These are phyloP conservation scores for Verticillium klebahnii DNA, from an alignment of 2,329 filamentous ascomycete species.

Conservation along the genomic window DNA sequence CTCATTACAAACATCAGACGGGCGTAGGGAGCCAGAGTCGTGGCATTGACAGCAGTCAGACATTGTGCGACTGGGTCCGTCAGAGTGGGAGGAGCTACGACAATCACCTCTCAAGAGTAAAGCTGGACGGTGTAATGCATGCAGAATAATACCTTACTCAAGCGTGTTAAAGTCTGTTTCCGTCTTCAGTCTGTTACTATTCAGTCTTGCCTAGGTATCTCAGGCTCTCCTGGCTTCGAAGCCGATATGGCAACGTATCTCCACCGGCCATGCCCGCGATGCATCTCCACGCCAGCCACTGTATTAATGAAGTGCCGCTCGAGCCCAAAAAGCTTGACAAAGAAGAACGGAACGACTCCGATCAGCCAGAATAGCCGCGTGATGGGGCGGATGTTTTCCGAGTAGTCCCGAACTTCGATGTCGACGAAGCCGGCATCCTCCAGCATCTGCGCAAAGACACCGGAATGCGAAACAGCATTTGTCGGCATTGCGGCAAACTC, in stretches of 20 bases:
- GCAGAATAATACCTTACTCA: too few relatives aligned
- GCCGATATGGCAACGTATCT: conserved; percentile 29
- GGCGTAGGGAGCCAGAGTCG: too few relatives aligned
- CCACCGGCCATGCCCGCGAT: conserved; percentile 27
- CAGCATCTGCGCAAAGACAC: conserved; percentile 34
- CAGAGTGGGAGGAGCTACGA: too few relatives aligned
- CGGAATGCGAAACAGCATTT: conserved; percentile 29
- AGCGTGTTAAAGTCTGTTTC: too few relatives aligned
- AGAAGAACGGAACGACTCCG: conserved; percentile 38
- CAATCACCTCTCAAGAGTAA: too few relatives aligned
- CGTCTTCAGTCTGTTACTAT: too few relatives aligned
- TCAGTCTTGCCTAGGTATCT: background rate
- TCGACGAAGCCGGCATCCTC: conserved; percentile 39
- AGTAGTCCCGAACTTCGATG: conserved; percentile 36
- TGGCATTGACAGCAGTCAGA: too few relatives aligned
- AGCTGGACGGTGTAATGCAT: too few relatives aligned
- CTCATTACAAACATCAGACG: too few relatives aligned
- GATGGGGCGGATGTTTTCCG: conserved; percentile 43
- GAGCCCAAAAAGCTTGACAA: conserved; percentile 37
- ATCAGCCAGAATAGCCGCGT: conserved; percentile 40
- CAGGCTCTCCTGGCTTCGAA: conserved; percentile 25
- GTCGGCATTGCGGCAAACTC: conserved; percentile 41
- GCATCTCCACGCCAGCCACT: conserved; percentile 23
- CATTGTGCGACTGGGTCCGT: too few relatives aligned
- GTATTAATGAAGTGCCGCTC: conserved; percentile 42